Evolutionary conservation across 805 yeast genomes (phyloP).

Genomic region (Cyberlindnera nakhonratchasimensis): DNA sequence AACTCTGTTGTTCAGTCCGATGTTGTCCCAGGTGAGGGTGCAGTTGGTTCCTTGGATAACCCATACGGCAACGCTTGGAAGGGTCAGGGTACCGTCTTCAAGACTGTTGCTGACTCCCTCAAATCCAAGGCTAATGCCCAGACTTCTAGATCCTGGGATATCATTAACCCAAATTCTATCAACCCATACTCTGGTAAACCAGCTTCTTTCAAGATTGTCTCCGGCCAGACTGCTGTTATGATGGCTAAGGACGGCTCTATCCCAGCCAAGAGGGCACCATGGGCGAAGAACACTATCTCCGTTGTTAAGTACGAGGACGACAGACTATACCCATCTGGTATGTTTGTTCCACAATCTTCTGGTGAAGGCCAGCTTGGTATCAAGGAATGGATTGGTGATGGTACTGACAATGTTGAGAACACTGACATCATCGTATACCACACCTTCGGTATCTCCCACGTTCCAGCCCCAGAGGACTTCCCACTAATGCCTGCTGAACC

Average conservation of each 20-base stretch:
- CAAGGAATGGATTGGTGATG: constrained; percentile 68
- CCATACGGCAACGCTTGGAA: constrained; percentile 76
- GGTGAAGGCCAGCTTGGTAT: constrained; percentile 66
- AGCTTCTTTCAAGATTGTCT: constrained; percentile 71
- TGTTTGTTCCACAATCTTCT: constrained; percentile 70
- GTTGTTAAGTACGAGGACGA: constrained; percentile 74
- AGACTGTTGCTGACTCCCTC: constrained; percentile 63
- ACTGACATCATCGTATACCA: constrained; percentile 76
- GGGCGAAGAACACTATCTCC: constrained; percentile 65
- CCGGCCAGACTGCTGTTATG: constrained; percentile 69
- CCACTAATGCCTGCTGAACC: constrained; percentile 89
- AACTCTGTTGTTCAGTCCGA: constrained; percentile 71
- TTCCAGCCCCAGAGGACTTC: constrained; percentile 89
- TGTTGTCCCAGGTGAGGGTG: constrained; percentile 54
- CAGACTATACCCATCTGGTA: constrained; percentile 77
- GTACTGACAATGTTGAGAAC: constrained; percentile 52
- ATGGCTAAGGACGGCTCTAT: constrained; percentile 72
- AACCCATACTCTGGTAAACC: constrained; percentile 74
- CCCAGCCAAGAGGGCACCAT: constrained; percentile 77
- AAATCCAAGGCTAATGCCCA: constrained; percentile 52
- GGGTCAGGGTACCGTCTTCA: constrained; percentile 61
- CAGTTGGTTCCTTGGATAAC: constrained; percentile 65
- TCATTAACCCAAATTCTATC: constrained; percentile 65
- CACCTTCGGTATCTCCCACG: constrained; percentile 80
- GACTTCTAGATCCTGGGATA: constrained; percentile 73